Evolutionary conservation across 106 monocot genomes (phyloP), one percentile per base, ranked within the genome.

Genomic region (Allium sativum): DNA sequence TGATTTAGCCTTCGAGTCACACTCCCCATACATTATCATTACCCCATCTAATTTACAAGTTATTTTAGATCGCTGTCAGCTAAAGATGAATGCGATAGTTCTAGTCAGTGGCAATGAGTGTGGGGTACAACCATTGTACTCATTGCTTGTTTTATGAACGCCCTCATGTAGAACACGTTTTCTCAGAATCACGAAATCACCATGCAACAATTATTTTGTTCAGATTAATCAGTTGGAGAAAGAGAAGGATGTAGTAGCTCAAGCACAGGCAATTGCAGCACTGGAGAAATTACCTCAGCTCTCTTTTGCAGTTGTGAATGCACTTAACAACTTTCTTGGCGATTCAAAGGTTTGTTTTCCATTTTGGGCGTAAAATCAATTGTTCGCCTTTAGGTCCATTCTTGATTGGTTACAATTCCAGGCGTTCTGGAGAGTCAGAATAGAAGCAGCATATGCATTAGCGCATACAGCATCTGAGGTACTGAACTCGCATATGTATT

Each of bases 151-250:
- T 31, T n/a, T n/a, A n/a, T n/a, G n/a, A n/a, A n/a, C n/a, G n/a
- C n/a, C n/a, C n/a, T n/a, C n/a, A n/a, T n/a, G n/a, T n/a, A n/a
- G n/a, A 31, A 31, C 31, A 31, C 31, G 5, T 31, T 31, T 31
- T 31, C 31, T 31, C 31, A 31, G 31, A 31, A 31, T 31, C 31
- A 31, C 1, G 4, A 31, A 31, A 31, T 31, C 31, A 31, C 31
- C 1, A 31, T 31, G 31, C 31, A 31, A 31, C 31, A 31, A 31
- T 31, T 31, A 5, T 42, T 20, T 20, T 44, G 65, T 47, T 10
- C 74, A 98, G 98, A 78, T 98, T 45, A 98, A 98, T 82, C 98
- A 98, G 70, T 65, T 98, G 59, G 98, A 98, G 68, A 98, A 88
- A 65, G 98, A 98, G 55, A 98, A 88, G 53, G 98, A 98, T 77